A percentile compares a stretch with the other conserved stretches of the same genome.
Conservation (phyloP, 768 basidiomycete species). For the Pisolithus orientalis region DNA sequence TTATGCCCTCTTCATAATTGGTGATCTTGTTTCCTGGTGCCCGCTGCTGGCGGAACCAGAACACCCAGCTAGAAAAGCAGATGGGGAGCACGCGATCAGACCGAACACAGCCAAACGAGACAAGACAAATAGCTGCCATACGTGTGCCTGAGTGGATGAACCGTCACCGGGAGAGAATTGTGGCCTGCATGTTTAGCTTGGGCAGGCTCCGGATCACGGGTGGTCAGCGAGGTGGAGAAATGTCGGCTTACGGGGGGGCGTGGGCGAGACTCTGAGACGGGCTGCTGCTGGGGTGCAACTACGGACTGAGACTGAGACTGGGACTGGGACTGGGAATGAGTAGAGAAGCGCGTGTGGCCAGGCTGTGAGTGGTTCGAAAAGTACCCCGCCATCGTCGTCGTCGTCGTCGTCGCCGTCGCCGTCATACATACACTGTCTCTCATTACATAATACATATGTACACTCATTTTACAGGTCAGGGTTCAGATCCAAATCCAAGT, state of each 20-base stretch:
- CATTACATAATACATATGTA: neutral
- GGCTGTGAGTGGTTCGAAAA: conserved; percentile 76
- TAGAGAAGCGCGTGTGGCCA: conserved; percentile 54
- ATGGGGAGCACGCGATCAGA: conserved; percentile 2
- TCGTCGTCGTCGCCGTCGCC: no score
- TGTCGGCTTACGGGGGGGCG: conserved; percentile 62
- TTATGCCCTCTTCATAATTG: conserved; percentile 93
- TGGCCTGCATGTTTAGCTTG: conserved; percentile 34
- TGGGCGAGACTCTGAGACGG: conserved; percentile 25
- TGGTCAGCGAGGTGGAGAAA: conserved; percentile 59
- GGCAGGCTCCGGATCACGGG: conserved; percentile 26
- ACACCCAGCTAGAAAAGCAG: conserved; percentile 62
- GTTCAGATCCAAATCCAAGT: conserved; percentile 80
- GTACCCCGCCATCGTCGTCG: conserved; percentile 54
- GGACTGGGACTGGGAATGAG: conserved; percentile 21
- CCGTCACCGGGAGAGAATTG: conserved; percentile 26
- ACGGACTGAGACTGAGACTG: neutral
- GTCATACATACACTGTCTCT: neutral
- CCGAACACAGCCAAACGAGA: conserved; percentile 5
- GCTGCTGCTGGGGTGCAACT: neutral
- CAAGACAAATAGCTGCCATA: conserved; percentile 57
- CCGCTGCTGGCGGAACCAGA: conserved; percentile 90
- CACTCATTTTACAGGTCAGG: conserved; percentile 53
- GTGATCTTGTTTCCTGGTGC: conserved; percentile 84
- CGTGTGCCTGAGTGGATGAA: conserved; percentile 82